Base-by-base conservation (phyloP, 257 asterid genomes). In the Anisodus acutangulus region DNA sequence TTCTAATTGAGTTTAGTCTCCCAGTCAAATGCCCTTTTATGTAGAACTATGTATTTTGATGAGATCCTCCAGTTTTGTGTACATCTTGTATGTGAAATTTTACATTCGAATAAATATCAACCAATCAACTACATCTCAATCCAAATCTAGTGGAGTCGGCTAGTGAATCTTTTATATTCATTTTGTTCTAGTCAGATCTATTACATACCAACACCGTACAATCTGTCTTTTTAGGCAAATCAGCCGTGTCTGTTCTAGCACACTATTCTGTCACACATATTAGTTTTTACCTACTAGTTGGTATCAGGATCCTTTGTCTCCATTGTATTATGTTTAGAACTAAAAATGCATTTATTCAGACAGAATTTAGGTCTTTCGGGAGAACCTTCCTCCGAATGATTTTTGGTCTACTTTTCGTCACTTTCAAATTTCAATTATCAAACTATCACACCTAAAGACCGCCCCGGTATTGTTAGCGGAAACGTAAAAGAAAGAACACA, bases 91-190 rank as follows among this genome's bases (percentile, higher is more conserved):
- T 67, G 74, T 67, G n/a, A 22, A 67, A 39, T 35, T 35, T 67
- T 67, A 67, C 19, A 6, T 13, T 37, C 10, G 49, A 39, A 67
- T 13, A 35, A 35, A 67, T 35, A 67, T 67, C 19, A 67, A 37
- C 74, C 47, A 35, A 67, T 12, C 49, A 67, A 13, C 74, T 68
- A 12, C 5, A 15, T 37, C 11, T 68, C 26, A 37, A 68, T 68
- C 76, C 76, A 37, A 37, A 68, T 37, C 11, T 6, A 68, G 51
- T 68, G 51, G 51, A 68, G 22, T 68, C 49, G 12, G 76, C 76
- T 68, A 37, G 76, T 13, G 76, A 68, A 68, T 68, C 51, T 68
- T 68, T 22, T 68, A 37, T 37, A 37, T 68, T 51, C 76, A 13
- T 68, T 47, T 79, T 26, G 15, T 17, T 17, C 68, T 35, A 62